Evolutionary conservation across 345 rosid species (phyloP).

Genomic region (Aurinia saxatilis): DNA sequence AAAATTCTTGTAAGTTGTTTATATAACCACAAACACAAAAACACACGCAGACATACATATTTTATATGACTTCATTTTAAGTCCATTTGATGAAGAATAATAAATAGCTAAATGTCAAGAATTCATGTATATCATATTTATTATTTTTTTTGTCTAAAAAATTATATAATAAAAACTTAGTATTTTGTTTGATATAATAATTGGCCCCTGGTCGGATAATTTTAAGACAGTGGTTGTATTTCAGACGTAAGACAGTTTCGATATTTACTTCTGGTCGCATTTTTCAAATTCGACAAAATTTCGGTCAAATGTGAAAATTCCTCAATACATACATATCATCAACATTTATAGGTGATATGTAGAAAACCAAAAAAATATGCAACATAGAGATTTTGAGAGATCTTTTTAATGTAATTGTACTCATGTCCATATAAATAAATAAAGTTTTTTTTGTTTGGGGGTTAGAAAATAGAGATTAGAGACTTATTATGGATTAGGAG

Average conservation of each 20-base stretch:
- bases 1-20: constrained; percentile 28
- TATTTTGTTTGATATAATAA: constrained; percentile 6
- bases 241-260: constrained; percentile 21
- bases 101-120: background rate
- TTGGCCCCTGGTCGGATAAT: constrained; percentile 17
- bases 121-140: background rate
- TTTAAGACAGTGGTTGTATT: constrained; percentile 19
- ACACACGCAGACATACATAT: constrained; percentile 19
- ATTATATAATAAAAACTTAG: background rate
- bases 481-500: constrained; percentile 17
- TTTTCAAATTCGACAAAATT: constrained; percentile 8
- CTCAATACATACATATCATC: background rate
- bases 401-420: background rate
- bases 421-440: background rate
- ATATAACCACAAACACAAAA: constrained; percentile 29
- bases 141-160: background rate
- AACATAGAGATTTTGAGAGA: background rate
- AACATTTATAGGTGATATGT: background rate
- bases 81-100: constrained; percentile 8
- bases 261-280: constrained; percentile 11
- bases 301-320: constrained; percentile 19
- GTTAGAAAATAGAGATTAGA: background rate
- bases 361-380: background rate
- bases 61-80: constrained; percentile 7
- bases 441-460: background rate